phyloP scores from a whole-genome alignment of 257 asterid genomes.

The Asclepias syriaca region DNA sequence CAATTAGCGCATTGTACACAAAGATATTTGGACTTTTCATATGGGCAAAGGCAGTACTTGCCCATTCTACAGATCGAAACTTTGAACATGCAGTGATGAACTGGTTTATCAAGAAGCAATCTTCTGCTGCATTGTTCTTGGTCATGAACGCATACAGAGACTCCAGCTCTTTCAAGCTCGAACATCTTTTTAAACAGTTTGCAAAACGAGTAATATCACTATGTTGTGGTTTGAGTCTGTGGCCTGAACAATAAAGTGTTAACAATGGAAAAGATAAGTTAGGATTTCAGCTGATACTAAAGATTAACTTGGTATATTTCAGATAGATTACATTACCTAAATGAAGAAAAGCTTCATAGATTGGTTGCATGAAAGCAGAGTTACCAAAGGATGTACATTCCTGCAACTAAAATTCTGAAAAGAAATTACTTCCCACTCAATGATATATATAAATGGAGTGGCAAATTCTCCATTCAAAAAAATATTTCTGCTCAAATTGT shows the following conservation, averaged over 20 bases:
- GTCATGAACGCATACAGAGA: conserved; percentile 45
- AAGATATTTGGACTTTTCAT: conserved; percentile 45
- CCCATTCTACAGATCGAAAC: conserved; percentile 32
- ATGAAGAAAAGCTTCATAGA: neutral
- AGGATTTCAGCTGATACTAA: neutral
- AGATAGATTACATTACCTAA: neutral
- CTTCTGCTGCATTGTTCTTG: conserved; percentile 46
- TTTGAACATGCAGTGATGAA: conserved; percentile 59
- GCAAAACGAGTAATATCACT: conserved; percentile 21
- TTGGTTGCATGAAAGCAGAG: neutral
- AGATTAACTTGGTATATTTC: neutral
- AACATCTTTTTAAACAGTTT: conserved; percentile 41
- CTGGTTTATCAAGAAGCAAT: conserved; percentile 66
- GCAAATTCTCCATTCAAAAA: neutral
- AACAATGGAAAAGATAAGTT: neutral
- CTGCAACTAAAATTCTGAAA: conserved; percentile 3
- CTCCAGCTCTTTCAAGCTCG: conserved; percentile 46
- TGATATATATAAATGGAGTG: neutral
- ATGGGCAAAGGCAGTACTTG: conserved; percentile 42
- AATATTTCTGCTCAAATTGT: neutral
- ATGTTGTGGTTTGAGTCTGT: neutral
- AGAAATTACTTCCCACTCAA: neutral
- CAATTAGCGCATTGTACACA: conserved; percentile 53
- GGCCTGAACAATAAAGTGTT: conserved; percentile 2
- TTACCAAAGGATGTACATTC: neutral